These are phyloP conservation scores for Madurella mycetomatis DNA, from an alignment of 2,329 filamentous ascomycete species.

Conservation along the genomic window DNA sequence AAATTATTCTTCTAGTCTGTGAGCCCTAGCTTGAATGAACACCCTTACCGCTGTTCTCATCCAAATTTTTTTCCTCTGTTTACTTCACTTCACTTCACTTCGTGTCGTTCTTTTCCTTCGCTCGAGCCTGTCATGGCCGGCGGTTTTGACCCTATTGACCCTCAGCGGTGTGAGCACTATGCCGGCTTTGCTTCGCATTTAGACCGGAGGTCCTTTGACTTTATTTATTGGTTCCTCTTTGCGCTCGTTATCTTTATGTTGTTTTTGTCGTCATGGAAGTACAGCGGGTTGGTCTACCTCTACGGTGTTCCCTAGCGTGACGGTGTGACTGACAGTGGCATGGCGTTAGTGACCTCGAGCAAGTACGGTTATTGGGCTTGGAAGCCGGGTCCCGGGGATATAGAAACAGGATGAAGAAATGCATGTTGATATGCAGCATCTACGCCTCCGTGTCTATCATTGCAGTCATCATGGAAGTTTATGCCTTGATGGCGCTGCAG, in stretches of 20 bases:
- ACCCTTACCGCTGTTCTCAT: slow-evolving; percentile 1
- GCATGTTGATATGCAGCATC: slow-evolving; percentile 40
- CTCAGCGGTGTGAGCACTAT: slow-evolving; percentile 36
- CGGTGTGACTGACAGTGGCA: not conserved
- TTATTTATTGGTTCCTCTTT: slow-evolving; percentile 41
- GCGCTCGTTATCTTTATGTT: slow-evolving; percentile 34
- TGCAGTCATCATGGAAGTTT: slow-evolving; percentile 52
- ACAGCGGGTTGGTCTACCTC: slow-evolving; percentile 30
- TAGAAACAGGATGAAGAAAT: slow-evolving; percentile 34
- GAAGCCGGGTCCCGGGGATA: slow-evolving; percentile 30
- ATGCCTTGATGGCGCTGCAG: slow-evolving; percentile 48
- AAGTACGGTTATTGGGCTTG: slow-evolving; percentile 7
- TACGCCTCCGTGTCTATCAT: slow-evolving; percentile 43
- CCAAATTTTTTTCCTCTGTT: not conserved
- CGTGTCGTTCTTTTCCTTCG: not conserved
- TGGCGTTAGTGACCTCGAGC: slow-evolving; percentile 33
- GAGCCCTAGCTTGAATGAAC: slow-evolving; percentile 5
- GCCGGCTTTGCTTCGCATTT: slow-evolving; percentile 37
- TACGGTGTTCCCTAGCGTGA: not conserved
- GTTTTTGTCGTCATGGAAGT: slow-evolving; percentile 36
- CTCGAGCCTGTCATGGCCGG: slow-evolving; percentile 32
- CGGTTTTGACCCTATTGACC: slow-evolving; percentile 31
- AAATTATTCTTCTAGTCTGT: not conserved
- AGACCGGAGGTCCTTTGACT: slow-evolving; percentile 34
- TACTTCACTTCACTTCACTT: not conserved